Percentiles rank a stretch among this genome's conserved stretches.
Conservation (phyloP, 179 eudicot species). For the Beta corolliflora region DNA sequence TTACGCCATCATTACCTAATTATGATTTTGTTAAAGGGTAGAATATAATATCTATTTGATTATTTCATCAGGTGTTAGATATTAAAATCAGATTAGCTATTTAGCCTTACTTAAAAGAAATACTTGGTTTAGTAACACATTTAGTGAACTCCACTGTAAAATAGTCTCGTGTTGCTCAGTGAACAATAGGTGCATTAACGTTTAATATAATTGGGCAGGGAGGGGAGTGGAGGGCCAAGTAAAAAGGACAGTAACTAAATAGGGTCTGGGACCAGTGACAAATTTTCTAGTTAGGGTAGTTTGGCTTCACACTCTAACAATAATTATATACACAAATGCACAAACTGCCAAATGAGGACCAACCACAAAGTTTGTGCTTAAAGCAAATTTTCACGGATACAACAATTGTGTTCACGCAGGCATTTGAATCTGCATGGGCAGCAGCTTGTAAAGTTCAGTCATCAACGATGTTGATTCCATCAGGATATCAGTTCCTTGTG, state of each 20-base stretch:
- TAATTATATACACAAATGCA: constrained; percentile 34
- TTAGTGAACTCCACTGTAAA: background rate
- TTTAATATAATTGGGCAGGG: background rate
- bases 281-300: constrained; percentile 42
- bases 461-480: constrained; percentile 67
- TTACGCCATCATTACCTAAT: too few relatives aligned
- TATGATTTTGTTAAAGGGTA: too few relatives aligned
- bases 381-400: constrained; percentile 12
- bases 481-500: constrained; percentile 65
- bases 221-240: background rate
- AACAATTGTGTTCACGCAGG: constrained; percentile 46
- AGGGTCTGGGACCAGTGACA: constrained; percentile 26
- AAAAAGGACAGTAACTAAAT: constrained; percentile 26
- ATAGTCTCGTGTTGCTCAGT: constrained; percentile 6
- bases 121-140: background rate
- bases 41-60: too few relatives aligned
- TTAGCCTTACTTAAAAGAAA: too few relatives aligned
- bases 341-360: constrained; percentile 43
- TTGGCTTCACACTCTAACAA: constrained; percentile 43
- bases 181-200: background rate
- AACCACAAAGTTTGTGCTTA: constrained; percentile 27
- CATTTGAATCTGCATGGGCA: constrained; percentile 84
- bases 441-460: constrained; percentile 78
- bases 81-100: too few relatives aligned
- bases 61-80: too few relatives aligned